Base-by-base conservation (phyloP, 140 eudicot species). In the Stevia rebaudiana region DNA sequence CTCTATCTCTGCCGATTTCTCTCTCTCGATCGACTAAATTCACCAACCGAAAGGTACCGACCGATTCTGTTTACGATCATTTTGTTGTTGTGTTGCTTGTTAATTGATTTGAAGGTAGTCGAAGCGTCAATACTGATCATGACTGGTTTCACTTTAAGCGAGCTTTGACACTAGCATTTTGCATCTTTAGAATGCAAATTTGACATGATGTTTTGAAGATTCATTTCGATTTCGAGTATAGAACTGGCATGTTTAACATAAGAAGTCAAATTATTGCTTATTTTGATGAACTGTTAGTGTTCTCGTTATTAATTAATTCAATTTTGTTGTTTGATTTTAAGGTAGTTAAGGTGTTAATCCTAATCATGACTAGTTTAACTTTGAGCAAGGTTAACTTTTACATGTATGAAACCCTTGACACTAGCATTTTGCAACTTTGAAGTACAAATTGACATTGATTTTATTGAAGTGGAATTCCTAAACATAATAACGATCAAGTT, bases 1-100 rank as follows among this genome's bases (percentile, higher is more conserved):
- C 90, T 71, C 86, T 89, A 9, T 80, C 97, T 54, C 86, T 94
- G n/a, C 95, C 95, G 0, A 70, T 77, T 69, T 78, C 94, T 9
- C 22, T 78, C 6, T 81, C 71, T 22, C 74, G 81, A 35, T 80
- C 84, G 13, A 74, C 91, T 48, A 88, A 76, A 74, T 81, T 78
- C 43, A 39, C 10, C 76, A 69, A 61, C 74, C 81, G 52, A 83
- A 94, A 76, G 97, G 99, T 94, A 53, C 5, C 11, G 4, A n/a
- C n/a, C n/a, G 5, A n/a, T 48, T 4, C 3, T 17, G 18, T 8
- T 10, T 15, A 18, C 19, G 22, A 19, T 69, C 33, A 6, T 23
- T 18, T 24, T 23, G 40, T 16, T 68, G 41, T 1, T 56, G 1
- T 41, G 56, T 16, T 10, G 43, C 18, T 28, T 31, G 17, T 59